Evolutionary conservation across 1,284 basidiomycete species (phyloP), one percentile per base, ranked within the genome.

Genomic region (Ustilago nuda): DNA sequence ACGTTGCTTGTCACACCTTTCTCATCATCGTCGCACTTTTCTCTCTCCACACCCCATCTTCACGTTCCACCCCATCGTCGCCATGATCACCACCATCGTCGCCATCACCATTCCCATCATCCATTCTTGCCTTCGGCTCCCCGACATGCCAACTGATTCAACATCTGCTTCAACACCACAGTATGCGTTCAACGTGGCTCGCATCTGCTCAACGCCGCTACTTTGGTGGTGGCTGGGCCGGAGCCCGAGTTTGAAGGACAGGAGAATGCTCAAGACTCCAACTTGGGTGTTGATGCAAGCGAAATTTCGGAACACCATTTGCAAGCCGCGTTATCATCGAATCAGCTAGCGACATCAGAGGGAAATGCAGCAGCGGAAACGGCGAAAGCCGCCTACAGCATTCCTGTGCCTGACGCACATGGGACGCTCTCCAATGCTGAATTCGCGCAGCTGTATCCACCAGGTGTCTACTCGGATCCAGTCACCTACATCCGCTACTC

Each of bases 401-500:
- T 85, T 59, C 84, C 84, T n/a, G 84, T 84, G 7, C 84, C 84
- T 8, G 80, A 84, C 37, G 72, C 80, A 43, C 79, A 81, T 50
- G 75, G 69, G 17, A 79, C 82, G 11, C 74, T 85, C 1, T 68
- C 72, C 32, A 62, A 71, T 39, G 62, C 67, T 12, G 78, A 82
- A 52, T 82, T 82, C 58, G 54, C 72, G 30, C 48, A 78, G 51
- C 76, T 83, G 15, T 85, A 85, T 50, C 83, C 79, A n/a, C 60
- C 76, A 0, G 80, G 80, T 52, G 80, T 81, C 32, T 85, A 84
- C 61, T 79, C 76, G 35, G 83, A 85, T 62, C 83, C 83, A 17
- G 76, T 89, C 48, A 90, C 92, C 0, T 96, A 94, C 86, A 89
- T 97, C 68, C 91, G 92, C 71, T 93, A 91, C 55, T 95, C 94